A percentile compares a stretch with the other conserved stretches of the same genome.
Evolutionary conservation across 768 basidiomycete genomes (phyloP).

Genomic region (Rhodocollybia butyracea): DNA sequence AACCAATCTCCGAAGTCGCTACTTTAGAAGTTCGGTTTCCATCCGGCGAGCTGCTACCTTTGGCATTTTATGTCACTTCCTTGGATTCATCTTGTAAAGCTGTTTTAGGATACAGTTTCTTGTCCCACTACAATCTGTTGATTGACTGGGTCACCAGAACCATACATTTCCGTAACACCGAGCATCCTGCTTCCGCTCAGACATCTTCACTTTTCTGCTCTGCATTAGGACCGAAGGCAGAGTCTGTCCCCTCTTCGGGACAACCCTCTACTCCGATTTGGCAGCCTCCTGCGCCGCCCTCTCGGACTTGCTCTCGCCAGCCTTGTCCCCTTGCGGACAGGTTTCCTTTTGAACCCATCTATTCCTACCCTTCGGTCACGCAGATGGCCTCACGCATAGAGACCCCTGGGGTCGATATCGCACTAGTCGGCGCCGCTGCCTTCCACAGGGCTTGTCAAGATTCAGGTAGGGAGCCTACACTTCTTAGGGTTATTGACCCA

Average conservation of each 20-base stretch:
- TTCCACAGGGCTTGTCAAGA: no score
- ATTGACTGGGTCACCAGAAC: neutral
- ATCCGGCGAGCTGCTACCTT: neutral
- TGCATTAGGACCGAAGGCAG: no score
- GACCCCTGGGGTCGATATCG: no score
- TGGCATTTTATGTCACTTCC: neutral
- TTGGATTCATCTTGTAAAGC: neutral
- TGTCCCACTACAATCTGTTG: neutral
- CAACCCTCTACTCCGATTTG: no score
- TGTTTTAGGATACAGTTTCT: neutral
- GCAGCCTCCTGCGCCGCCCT: neutral
- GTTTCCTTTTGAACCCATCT: no score
- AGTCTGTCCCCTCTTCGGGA: no score
- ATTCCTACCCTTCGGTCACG: no score
- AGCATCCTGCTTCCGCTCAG: neutral
- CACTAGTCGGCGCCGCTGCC: no score
- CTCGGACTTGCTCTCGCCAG: neutral
- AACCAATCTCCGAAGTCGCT: neutral
- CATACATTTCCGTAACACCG: neutral
- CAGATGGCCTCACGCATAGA: no score
- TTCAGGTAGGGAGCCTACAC: no score
- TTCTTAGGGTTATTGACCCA: no score
- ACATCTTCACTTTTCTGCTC: neutral
- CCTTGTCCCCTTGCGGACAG: no score
- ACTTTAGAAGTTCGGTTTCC: neutral